Evolutionary conservation across 2,329 filamentous ascomycete species (phyloP), one percentile per base, ranked within the genome.

Genomic region (Cercospora sp.): DNA sequence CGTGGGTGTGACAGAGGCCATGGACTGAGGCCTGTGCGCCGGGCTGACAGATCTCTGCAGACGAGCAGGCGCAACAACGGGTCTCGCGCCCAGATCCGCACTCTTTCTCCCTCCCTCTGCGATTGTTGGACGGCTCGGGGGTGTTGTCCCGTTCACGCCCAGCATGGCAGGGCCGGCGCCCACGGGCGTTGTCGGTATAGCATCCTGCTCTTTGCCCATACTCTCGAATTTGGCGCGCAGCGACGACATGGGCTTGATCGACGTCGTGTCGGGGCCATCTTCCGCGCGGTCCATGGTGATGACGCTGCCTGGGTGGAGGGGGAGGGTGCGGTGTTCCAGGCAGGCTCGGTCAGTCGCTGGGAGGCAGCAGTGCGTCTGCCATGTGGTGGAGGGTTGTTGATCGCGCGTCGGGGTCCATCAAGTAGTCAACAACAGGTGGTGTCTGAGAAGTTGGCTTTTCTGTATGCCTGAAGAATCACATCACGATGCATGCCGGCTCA

Each of bases 141-240:
- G 48, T 23, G 61, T 40, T 23, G 53, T 36, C 53, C 59, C 60
- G 61, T 48, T 48, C 20, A 33, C 55, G 31, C 58, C 62, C 36
- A 70, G 63, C 40, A 61, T 26, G 20, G 66, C 36, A 57, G 66
- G 48, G 45, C 62, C 62, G 5, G 28, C 48, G 12, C 48, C 66
- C 31, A 65, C 66, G 8, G 71, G 70, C 20, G 73, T 71, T 18
- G 70, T 57, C 18, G 69, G 72, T 9, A 66, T 62, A 13, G 60
- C 60, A 53, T 73, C 72, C 16, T 63, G 66, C 26, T 75, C 72
- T 51, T 77, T 77, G 23, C 74, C 72, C 82, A 94, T 88, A 77
- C 90, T 92, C 83, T 95, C 92, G 78, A 94, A 95, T 74, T 91
- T 89, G 71, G 91, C 92, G 69, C 90, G 87, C 69, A 95, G 84